Base-by-base conservation (phyloP, 257 asterid species). In the Solanum ahanhuiri region DNA sequence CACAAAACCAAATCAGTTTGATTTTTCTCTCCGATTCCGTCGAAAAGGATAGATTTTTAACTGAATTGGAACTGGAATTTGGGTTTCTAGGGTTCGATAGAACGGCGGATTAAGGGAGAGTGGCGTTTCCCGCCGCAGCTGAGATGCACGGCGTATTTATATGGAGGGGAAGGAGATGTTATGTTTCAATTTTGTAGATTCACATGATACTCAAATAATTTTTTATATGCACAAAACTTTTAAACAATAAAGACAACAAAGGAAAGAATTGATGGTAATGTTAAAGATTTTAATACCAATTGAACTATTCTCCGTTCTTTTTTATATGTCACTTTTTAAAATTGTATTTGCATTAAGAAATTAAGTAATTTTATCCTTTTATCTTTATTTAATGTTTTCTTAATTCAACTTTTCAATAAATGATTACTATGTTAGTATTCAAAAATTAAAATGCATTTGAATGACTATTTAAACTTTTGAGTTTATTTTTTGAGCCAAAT, bases 111-210 rank as follows among this genome's bases (percentile, higher is more conserved):
- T 92, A 92, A 94, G 63, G 28, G 23, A 85, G 45, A 34, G 73
- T 31, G 23, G 14, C 34, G 86, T 92, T 94, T 94, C 96, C 95
- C 96, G 95, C 96, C 96, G 94, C 87, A 83, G 64, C 11, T 54
- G n/a, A 18, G 23, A 77, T 41, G 45, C 83, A 14, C 35, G 83
- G 83, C 39, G 14, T 25, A 77, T 77, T 43, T 77, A 43, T 45
- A 75, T 4, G 85, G 81, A 70, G 70, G 30, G 31, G 76, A 18
- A 33, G 41, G 57, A 54, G 63, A 20, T 20, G 73, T n/a, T 34
- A 57, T 85, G 12, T 15, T 31, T 17, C 63, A 10, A 25, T 28
- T 30, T 48, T 85, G 12, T 54, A 54, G 64, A 57, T 57, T 57
- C 71, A 45, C 57, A 12, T n/a, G n/a, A n/a, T n/a, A n/a, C n/a